phyloP scores from a whole-genome alignment of 805 yeast species.

The Wickerhamiella nectarea region DNA sequence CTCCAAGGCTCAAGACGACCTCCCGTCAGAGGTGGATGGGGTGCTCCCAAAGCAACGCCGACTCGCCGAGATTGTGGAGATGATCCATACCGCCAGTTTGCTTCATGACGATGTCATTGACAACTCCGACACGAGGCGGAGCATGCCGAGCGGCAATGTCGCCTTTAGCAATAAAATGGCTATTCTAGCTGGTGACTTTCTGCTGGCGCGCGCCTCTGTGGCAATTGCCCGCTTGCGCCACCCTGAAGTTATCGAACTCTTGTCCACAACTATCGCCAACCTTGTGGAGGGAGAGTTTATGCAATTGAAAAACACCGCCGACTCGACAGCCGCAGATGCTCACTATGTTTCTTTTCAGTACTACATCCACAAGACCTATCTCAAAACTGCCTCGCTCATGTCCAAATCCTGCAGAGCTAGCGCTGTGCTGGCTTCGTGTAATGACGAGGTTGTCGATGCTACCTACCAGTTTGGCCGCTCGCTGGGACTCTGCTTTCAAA shows the following conservation, averaged over 20 bases:
- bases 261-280: constrained; percentile 93
- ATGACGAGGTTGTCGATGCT: constrained; percentile 59
- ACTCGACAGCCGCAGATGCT: constrained; percentile 39
- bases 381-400: constrained; percentile 88
- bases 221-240: constrained; percentile 85
- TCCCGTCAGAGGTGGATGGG: constrained; percentile 57
- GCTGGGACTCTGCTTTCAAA: constrained; percentile 87
- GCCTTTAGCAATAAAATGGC: constrained; percentile 98
- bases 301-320: constrained; percentile 90
- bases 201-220: constrained; percentile 91
- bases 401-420: constrained; percentile 88
- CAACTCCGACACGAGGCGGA: constrained; percentile 70
- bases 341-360: constrained; percentile 68
- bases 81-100: constrained; percentile 94
- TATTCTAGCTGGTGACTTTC: constrained; percentile 88
- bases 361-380: constrained; percentile 85
- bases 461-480: constrained; percentile 88
- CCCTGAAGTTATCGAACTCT: constrained; percentile 92
- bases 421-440: constrained; percentile 81
- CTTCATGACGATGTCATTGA: constrained; percentile 97
- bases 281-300: constrained; percentile 96
- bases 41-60: constrained; percentile 90
- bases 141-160: constrained; percentile 79
- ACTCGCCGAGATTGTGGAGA: constrained; percentile 91
- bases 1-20: constrained; percentile 60